Evolutionary conservation across 345 rosid species (phyloP).

Genomic region (Syzygium aromaticum): DNA sequence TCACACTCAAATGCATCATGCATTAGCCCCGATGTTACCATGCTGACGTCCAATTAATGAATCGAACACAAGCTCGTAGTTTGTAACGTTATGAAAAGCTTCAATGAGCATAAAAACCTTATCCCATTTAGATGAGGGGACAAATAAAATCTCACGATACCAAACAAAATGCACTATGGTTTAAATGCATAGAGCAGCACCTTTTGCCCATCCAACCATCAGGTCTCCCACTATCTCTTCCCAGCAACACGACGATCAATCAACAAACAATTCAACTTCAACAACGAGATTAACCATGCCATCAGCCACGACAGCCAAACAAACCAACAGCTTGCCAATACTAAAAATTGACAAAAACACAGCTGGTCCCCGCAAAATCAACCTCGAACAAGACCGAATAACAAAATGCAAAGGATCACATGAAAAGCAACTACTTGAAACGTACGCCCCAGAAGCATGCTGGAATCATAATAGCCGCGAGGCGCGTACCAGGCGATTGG

Average conservation of each 20-base stretch:
- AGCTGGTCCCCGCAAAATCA: neutral
- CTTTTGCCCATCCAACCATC: neutral
- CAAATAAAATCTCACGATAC: neutral
- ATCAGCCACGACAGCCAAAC: neutral
- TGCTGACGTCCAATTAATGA: neutral
- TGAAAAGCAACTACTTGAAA: neutral
- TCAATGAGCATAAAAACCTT: neutral
- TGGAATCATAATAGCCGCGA: neutral
- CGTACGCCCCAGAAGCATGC: neutral
- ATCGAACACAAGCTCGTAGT: neutral
- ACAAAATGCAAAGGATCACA: neutral
- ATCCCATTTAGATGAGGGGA: neutral
- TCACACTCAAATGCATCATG: neutral
- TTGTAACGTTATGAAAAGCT: neutral
- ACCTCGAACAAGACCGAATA: neutral
- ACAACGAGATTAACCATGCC: neutral
- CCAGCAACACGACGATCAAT: neutral
- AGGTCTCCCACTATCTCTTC: neutral
- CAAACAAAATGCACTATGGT: neutral
- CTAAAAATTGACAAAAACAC: neutral
- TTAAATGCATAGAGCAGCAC: neutral
- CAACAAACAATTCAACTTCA: neutral
- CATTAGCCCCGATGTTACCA: neutral
- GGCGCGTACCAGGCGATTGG: conserved; percentile 58
- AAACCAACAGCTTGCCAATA: neutral